Evolutionary conservation across 352 stramenopile genomes (phyloP).

Genomic region (Phytophthora vignae): DNA sequence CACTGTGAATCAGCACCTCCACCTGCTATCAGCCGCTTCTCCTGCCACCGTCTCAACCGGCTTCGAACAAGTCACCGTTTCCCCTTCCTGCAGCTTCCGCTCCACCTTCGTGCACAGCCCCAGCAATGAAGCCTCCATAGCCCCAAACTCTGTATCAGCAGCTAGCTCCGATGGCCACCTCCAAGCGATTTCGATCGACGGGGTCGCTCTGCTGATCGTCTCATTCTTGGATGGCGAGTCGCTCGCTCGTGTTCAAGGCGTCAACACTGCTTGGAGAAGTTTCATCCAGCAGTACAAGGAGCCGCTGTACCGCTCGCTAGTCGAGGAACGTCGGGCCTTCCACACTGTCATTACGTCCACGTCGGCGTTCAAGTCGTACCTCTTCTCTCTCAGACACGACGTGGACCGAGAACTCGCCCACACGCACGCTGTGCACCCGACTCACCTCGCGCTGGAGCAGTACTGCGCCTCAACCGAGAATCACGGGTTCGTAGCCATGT

Average conservation of each 20-base stretch:
- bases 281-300: slow-evolving; percentile 55
- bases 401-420: slow-evolving; percentile 63
- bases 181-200: slow-evolving; percentile 46
- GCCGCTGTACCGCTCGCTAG: slow-evolving; percentile 46
- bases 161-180: slow-evolving; percentile 25
- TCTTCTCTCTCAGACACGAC: slow-evolving; percentile 52
- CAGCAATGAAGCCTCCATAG: not conserved
- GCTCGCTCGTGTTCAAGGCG: slow-evolving; percentile 49
- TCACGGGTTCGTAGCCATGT: slow-evolving; percentile 81
- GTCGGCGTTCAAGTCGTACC: slow-evolving; percentile 61
- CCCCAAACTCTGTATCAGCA: not conserved
- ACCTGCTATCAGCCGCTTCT: slow-evolving; percentile 26
- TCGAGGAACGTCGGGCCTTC: slow-evolving; percentile 44
- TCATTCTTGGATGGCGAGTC: slow-evolving; percentile 60
- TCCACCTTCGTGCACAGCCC: slow-evolving; percentile 34
- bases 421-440: slow-evolving; percentile 43
- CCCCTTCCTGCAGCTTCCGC: slow-evolving; percentile 27
- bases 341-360: slow-evolving; percentile 49
- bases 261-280: slow-evolving; percentile 47
- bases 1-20: slow-evolving; percentile 47
- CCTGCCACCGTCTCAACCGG: not conserved
- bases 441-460: slow-evolving; percentile 54
- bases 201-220: slow-evolving; percentile 58
- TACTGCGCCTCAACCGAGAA: slow-evolving; percentile 61
- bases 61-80: slow-evolving; percentile 25